Conservation (phyloP, 805 yeast species). For the Saccharomycopsis malanga region DNA sequence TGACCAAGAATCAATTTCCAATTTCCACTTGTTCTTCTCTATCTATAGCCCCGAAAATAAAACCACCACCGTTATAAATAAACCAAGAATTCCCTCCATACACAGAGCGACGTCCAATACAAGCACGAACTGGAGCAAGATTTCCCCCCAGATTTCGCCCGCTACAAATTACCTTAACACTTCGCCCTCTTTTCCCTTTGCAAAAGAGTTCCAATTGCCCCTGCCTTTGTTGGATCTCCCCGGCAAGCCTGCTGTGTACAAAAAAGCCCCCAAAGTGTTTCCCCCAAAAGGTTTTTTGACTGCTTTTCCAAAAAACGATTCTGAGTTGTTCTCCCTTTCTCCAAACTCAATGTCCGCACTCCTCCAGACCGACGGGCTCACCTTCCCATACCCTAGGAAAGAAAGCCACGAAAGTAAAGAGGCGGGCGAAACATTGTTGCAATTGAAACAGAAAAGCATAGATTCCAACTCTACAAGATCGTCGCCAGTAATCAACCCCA, state of each 20-base stretch:
- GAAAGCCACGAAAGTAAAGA: constrained; percentile 13
- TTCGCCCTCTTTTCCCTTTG: constrained; percentile 20
- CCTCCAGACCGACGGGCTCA: constrained; percentile 12
- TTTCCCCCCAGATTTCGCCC: constrained; percentile 16
- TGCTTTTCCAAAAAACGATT: not conserved
- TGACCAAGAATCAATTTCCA: constrained; percentile 10
- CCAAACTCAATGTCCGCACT: constrained; percentile 15
- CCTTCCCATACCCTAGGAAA: too few species aligned
- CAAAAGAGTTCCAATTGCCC: constrained; percentile 16
- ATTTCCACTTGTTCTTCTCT: constrained; percentile 15
- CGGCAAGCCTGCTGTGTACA: not conserved
- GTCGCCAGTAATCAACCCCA: constrained; percentile 2
- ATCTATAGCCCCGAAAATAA: not conserved
- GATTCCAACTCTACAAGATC: constrained; percentile 2
- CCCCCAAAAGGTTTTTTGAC: not conserved
- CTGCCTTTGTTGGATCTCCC: constrained; percentile 20
- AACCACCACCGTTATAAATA: not conserved
- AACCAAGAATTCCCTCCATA: not conserved
- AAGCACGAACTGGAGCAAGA: constrained; percentile 12
- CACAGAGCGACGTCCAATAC: not conserved
- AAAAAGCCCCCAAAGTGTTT: not conserved
- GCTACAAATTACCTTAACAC: constrained; percentile 16
- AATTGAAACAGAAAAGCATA: constrained; percentile 16
- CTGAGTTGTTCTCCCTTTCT: constrained; percentile 16
- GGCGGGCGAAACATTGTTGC: constrained; percentile 20